Percentiles rank a stretch among this genome's conserved stretches.
Conservation (phyloP, 2,329 filamentous ascomycete species). For the Drechslera avenae region DNA sequence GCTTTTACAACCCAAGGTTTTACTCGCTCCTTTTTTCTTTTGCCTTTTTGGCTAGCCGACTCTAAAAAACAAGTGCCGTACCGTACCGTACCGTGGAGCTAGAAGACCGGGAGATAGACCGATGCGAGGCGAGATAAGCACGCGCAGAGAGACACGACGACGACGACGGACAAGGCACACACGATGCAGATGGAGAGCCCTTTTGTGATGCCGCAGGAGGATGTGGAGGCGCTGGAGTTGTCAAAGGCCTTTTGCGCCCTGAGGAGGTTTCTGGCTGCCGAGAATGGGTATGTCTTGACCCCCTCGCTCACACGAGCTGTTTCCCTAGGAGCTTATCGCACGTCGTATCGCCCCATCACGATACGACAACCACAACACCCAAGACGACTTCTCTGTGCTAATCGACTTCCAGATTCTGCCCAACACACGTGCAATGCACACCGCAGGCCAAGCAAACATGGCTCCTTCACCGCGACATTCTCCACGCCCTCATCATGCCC, state of each 20-base stretch:
- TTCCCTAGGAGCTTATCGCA: slow-evolving; percentile 3
- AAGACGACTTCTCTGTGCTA: neutral
- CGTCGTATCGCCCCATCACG: slow-evolving; percentile 2
- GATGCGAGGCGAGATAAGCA: slow-evolving; percentile 13
- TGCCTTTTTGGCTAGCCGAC: too few species aligned
- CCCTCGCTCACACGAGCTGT: slow-evolving; percentile 3
- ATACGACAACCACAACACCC: neutral
- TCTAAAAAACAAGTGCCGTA: too few species aligned
- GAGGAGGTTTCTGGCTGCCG: slow-evolving; percentile 49
- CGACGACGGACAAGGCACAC: slow-evolving; percentile 8
- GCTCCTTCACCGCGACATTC: slow-evolving; percentile 62
- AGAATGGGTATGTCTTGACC: slow-evolving; percentile 46
- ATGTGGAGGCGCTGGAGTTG: slow-evolving; percentile 47
- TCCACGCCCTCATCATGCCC: slow-evolving; percentile 64
- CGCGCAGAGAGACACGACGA: neutral
- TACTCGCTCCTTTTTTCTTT: too few species aligned
- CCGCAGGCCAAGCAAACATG: slow-evolving; percentile 46
- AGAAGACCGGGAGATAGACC: neutral
- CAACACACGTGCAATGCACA: slow-evolving; percentile 45
- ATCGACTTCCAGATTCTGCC: slow-evolving; percentile 45
- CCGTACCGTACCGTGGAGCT: too few species aligned
- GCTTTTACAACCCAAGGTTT: slow-evolving; percentile 3
- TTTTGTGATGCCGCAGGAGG: slow-evolving; percentile 51
- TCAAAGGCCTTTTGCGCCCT: slow-evolving; percentile 53
- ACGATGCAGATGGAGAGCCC: slow-evolving; percentile 41